phyloP scores from a whole-genome alignment of 345 rosid species.

The Linum trigynum region DNA sequence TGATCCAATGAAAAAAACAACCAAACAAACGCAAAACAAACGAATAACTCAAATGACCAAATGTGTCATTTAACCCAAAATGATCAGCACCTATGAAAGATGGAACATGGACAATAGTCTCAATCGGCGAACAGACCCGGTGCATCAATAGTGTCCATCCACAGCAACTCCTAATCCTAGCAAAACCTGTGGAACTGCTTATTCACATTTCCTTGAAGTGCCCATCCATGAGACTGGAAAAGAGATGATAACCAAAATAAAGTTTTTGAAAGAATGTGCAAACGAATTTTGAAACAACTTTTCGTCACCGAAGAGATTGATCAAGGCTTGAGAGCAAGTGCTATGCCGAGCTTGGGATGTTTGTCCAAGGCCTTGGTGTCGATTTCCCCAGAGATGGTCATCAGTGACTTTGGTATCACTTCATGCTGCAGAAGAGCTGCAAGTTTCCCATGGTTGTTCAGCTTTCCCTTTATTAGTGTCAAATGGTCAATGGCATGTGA shows the following conservation, averaged over 20 bases:
- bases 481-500: slow-evolving; percentile 57
- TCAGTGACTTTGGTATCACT: slow-evolving; percentile 59
- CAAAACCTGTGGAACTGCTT: slow-evolving; percentile 27
- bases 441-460: slow-evolving; percentile 69
- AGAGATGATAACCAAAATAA: background rate
- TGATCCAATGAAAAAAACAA: too few relatives aligned
- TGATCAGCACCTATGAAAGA: too few relatives aligned
- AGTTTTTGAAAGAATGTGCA: background rate
- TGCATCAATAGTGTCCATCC: slow-evolving; percentile 13
- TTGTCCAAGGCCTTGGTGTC: slow-evolving; percentile 77
- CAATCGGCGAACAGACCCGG: too few relatives aligned
- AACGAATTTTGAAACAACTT: slow-evolving; percentile 9
- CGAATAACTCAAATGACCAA: too few relatives aligned
- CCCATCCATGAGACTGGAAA: slow-evolving; percentile 15
- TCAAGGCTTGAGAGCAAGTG: slow-evolving; percentile 74
- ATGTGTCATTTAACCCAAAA: too few relatives aligned
- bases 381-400: slow-evolving; percentile 77
- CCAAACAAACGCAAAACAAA: too few relatives aligned
- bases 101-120: too few relatives aligned
- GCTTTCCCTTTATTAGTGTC: slow-evolving; percentile 74
- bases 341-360: slow-evolving; percentile 69
- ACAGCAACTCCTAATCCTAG: slow-evolving; percentile 11
- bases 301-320: slow-evolving; percentile 7
- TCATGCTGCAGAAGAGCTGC: slow-evolving; percentile 86
- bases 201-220: slow-evolving; percentile 28